A percentile compares a stretch with the other conserved stretches of the same genome.
Evolutionary conservation across 2,329 filamentous ascomycete genomes (phyloP).

Genomic region (Dryadomyces sulphureus): DNA sequence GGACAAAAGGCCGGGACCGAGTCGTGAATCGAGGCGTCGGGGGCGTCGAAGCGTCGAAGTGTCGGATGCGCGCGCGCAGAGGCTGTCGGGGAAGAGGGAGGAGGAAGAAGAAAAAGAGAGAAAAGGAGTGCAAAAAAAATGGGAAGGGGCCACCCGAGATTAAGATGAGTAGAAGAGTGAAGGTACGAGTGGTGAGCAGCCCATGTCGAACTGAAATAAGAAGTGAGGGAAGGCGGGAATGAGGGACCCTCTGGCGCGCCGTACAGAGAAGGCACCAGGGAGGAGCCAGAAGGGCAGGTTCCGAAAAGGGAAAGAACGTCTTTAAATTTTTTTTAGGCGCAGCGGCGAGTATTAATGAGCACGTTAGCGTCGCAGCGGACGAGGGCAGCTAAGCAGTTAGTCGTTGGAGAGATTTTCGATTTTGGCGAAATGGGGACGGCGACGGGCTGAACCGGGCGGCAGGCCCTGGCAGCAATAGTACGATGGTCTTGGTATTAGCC

Average conservation of each 20-base stretch:
- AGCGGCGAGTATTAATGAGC: too few species aligned
- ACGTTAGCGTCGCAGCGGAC: too few species aligned
- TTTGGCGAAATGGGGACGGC: not conserved
- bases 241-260: not conserved
- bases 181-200: not conserved
- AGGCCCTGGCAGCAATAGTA: too few species aligned
- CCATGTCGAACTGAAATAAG: not conserved
- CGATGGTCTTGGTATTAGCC: too few species aligned
- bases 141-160: not conserved
- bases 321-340: too few species aligned
- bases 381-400: too few species aligned
- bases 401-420: not conserved
- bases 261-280: constrained; percentile 1
- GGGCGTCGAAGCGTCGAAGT: not conserved
- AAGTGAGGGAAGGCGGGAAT: not conserved
- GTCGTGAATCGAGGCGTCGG: not conserved
- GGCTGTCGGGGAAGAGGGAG: not conserved
- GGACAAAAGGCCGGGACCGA: not conserved
- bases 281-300: not conserved
- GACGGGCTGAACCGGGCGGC: constrained; percentile 1
- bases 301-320: constrained; percentile 4
- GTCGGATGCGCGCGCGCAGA: too few species aligned
- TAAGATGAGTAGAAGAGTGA: not conserved
- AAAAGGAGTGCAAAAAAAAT: not conserved
- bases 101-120: not conserved